Conservation (phyloP, 192 early-diverging fungal genomes). For the Podila verticillata region DNA sequence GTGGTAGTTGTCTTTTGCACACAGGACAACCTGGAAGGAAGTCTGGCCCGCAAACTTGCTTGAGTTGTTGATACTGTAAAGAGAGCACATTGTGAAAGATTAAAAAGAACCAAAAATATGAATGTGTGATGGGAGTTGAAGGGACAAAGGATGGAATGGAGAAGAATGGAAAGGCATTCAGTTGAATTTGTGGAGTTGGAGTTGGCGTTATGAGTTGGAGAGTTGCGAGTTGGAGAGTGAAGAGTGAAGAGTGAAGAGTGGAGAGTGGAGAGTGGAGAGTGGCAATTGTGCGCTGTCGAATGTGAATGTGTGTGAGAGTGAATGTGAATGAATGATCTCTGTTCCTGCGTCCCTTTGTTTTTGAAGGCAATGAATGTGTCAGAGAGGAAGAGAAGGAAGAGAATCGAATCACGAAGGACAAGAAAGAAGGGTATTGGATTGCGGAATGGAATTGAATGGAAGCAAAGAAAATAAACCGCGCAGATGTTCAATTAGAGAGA, state of each 20-base stretch:
- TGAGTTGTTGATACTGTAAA: conserved; percentile 9
- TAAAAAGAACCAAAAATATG: background rate
- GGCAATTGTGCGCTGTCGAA: too few species aligned
- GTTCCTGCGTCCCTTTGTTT: too few species aligned
- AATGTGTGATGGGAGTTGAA: background rate
- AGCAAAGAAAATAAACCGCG: background rate
- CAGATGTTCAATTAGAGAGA: conserved; percentile 1
- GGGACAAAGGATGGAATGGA: background rate
- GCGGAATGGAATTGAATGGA: too few species aligned
- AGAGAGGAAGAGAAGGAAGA: background rate
- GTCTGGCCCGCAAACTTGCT: conserved; percentile 1
- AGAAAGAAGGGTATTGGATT: background rate
- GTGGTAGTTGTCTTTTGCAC: conserved; percentile 25
- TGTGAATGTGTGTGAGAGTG: too few species aligned
- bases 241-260: background rate
- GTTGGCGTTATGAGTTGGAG: background rate
- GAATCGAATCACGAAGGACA: background rate
- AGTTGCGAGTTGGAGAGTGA: background rate
- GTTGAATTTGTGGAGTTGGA: background rate
- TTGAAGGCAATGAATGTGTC: too few species aligned
- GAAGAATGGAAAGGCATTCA: background rate
- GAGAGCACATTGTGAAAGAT: background rate
- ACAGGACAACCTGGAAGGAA: conserved; percentile 14
- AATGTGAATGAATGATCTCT: too few species aligned
- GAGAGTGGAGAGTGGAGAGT: background rate